Percentiles rank a stretch among this genome's conserved stretches.
Conservation (phyloP, 768 basidiomycete genomes). For the Russula virescens region DNA sequence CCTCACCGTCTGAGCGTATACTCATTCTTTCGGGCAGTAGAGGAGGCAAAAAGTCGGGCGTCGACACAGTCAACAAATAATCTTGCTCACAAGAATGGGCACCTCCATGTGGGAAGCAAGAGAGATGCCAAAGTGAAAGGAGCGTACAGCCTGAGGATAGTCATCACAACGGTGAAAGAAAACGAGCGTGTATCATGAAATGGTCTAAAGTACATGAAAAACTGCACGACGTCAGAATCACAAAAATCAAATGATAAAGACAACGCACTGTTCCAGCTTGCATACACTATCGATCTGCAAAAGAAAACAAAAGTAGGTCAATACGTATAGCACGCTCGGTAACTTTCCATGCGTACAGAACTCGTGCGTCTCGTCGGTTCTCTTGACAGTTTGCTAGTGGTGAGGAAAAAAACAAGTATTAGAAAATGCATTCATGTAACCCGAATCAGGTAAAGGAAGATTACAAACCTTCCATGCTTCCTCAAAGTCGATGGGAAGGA, state of each 20-base stretch:
- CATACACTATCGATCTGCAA: slow-evolving; percentile 26
- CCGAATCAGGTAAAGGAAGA: slow-evolving; percentile 47
- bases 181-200: slow-evolving; percentile 28
- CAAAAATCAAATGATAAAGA: slow-evolving; percentile 20
- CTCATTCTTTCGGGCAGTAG: slow-evolving; percentile 28
- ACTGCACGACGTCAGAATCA: slow-evolving; percentile 23
- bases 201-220: slow-evolving; percentile 35
- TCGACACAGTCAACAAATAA: slow-evolving; percentile 20
- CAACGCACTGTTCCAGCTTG: slow-evolving; percentile 34
- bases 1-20: slow-evolving; percentile 31
- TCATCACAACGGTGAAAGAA: not conserved
- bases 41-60: slow-evolving; percentile 37
- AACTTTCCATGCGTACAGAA: slow-evolving; percentile 57
- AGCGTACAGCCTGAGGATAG: slow-evolving; percentile 34
- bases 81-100: slow-evolving; percentile 87
- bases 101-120: slow-evolving; percentile 55
- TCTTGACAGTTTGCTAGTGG: slow-evolving; percentile 90
- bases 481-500: slow-evolving; percentile 95
- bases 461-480: slow-evolving; percentile 97
- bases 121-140: slow-evolving; percentile 84
- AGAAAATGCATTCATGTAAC: slow-evolving; percentile 27
- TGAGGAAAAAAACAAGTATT: not conserved
- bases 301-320: slow-evolving; percentile 20
- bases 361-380: slow-evolving; percentile 91
- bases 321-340: slow-evolving; percentile 4